Conservation (phyloP, 495 filamentous ascomycete genomes). For the Penicillium lividum region DNA sequence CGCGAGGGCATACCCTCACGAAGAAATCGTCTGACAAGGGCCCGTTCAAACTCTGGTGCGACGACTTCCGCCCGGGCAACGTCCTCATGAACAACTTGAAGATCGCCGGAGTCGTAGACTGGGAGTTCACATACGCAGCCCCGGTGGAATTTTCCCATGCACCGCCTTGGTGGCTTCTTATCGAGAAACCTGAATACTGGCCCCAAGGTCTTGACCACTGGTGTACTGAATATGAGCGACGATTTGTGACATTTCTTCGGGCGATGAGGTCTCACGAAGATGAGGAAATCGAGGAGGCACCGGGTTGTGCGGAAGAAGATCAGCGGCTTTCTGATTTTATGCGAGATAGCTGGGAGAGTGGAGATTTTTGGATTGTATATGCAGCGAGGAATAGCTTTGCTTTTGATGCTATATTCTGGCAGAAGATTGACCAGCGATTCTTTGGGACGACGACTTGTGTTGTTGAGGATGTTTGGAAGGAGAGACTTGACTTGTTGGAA, state of each 20-base stretch:
- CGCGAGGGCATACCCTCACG: constrained; percentile 5
- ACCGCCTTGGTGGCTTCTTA: constrained; percentile 13
- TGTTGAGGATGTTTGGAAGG: constrained; percentile 1
- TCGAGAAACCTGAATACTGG: constrained; percentile 13
- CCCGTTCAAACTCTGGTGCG: constrained; percentile 8
- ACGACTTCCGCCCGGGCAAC: constrained; percentile 9
- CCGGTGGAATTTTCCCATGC: constrained; percentile 10
- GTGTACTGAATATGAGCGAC: constrained; percentile 17
- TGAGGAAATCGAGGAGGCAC: neutral
- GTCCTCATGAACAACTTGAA: constrained; percentile 3
- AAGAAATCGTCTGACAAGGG: constrained; percentile 3
- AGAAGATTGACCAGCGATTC: constrained; percentile 21
- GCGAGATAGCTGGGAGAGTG: neutral
- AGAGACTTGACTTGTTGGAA: constrained; percentile 17
- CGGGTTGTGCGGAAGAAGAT: neutral
- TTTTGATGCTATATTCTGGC: constrained; percentile 17
- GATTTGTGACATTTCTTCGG: constrained; percentile 17
- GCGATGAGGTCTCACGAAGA: constrained; percentile 1
- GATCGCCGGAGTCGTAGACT: constrained; percentile 9
- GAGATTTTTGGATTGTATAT: neutral
- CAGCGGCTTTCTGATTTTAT: neutral
- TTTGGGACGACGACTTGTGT: constrained; percentile 11
- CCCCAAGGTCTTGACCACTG: constrained; percentile 25
- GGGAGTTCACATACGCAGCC: constrained; percentile 8
- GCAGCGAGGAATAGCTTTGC: constrained; percentile 1